Conservation (phyloP, 2,329 filamentous ascomycete species). For the Trichoderma brevicompactum region DNA sequence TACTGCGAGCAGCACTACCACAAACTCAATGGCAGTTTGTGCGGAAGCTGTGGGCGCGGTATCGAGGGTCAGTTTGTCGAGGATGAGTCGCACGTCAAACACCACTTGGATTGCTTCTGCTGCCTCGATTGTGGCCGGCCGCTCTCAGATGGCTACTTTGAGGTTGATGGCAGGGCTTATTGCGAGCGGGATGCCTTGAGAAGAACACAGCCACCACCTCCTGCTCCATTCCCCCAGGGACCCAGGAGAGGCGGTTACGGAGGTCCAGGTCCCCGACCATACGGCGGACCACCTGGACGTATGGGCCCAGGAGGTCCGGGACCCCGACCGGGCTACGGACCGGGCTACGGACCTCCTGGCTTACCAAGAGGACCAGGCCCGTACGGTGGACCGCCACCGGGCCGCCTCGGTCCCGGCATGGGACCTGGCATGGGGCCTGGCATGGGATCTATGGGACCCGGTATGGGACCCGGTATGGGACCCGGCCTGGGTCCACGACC, state of each 20-base stretch:
- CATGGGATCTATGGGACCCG: slow-evolving; percentile 28
- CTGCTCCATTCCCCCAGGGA: slow-evolving; percentile 1
- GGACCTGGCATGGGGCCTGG: slow-evolving; percentile 27
- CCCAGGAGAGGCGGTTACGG: slow-evolving; percentile 20
- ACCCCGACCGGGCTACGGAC: slow-evolving; percentile 28
- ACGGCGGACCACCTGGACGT: slow-evolving; percentile 31
- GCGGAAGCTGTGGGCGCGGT: slow-evolving; percentile 75
- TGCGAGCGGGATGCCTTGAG: slow-evolving; percentile 85
- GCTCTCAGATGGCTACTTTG: slow-evolving; percentile 86
- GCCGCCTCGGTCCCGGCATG: slow-evolving; percentile 26
- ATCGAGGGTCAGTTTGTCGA: slow-evolving; percentile 96
- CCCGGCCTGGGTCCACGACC: slow-evolving; percentile 39
- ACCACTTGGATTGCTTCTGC: slow-evolving; percentile 84
- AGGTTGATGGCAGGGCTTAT: slow-evolving; percentile 77
- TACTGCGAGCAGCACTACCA: slow-evolving; percentile 96
- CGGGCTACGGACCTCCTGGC: slow-evolving; percentile 27
- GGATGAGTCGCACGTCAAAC: slow-evolving; percentile 76
- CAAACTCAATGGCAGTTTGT: slow-evolving; percentile 84
- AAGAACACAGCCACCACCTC: slow-evolving; percentile 46
- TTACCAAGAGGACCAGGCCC: slow-evolving; percentile 28
- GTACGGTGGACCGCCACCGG: slow-evolving; percentile 29
- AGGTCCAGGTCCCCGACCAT: slow-evolving; percentile 23
- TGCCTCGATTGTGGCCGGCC: slow-evolving; percentile 77
- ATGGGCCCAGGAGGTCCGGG: slow-evolving; percentile 31
- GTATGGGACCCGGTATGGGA: slow-evolving; percentile 28